Evolutionary conservation across 352 stramenopile genomes (phyloP).

Genomic region (Phytophthora hibernalis): DNA sequence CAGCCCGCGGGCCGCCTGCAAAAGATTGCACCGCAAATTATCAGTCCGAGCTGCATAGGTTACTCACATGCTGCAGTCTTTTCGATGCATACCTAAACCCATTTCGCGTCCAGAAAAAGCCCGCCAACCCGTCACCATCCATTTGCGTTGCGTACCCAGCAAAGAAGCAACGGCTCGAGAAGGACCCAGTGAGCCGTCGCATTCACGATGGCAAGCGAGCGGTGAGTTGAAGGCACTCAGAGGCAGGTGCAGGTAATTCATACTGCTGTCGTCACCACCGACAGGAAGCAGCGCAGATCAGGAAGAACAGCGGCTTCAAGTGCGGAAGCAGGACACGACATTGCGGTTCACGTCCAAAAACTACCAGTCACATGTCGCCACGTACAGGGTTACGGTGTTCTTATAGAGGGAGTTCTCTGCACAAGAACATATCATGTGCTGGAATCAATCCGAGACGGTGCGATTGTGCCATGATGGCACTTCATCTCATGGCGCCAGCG

Average conservation of each 20-base stretch:
- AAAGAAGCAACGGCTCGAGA: conserved; percentile 33
- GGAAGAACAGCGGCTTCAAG: neutral
- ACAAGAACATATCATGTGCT: conserved; percentile 7
- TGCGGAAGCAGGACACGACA: conserved; percentile 1
- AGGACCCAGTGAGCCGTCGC: conserved; percentile 12
- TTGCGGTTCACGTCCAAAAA: conserved; percentile 23
- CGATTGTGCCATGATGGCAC: conserved; percentile 10
- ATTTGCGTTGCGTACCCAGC: conserved; percentile 37
- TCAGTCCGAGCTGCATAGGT: too few relatives aligned
- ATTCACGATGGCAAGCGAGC: neutral
- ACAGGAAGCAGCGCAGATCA: neutral
- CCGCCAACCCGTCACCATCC: conserved; percentile 34
- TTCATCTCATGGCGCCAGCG: neutral
- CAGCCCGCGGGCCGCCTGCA: conserved; percentile 8
- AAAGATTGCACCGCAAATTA: conserved; percentile 20
- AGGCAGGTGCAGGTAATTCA: conserved; percentile 8
- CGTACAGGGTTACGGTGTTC: conserved; percentile 39
- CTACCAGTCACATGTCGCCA: conserved; percentile 47
- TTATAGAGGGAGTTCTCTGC: conserved; percentile 42
- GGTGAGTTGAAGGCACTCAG: neutral
- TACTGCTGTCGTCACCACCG: conserved; percentile 1
- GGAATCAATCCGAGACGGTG: neutral
- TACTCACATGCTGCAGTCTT: conserved; percentile 9
- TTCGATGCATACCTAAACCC: neutral
- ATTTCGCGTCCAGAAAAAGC: conserved; percentile 17